A percentile compares a stretch with the other conserved stretches of the same genome.
Evolutionary conservation across 495 filamentous ascomycete genomes (phyloP).

Genomic region (Thozetella sp.): DNA sequence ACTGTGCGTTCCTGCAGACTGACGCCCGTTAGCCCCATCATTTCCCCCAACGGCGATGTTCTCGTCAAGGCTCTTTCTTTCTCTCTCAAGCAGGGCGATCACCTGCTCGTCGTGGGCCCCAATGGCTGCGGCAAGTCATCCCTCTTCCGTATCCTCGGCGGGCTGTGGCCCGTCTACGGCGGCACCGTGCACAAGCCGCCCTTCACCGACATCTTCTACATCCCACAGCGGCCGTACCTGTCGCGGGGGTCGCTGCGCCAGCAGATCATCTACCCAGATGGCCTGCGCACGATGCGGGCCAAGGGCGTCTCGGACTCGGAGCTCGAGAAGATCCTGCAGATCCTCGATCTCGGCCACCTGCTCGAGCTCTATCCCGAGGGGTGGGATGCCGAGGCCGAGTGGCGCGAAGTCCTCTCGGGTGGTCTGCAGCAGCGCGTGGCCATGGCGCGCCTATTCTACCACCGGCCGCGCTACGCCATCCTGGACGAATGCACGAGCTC

Average conservation of each 20-base stretch:
- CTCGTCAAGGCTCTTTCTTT: slow-evolving; percentile 84
- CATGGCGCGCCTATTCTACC: slow-evolving; percentile 97
- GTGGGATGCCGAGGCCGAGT: slow-evolving; percentile 96
- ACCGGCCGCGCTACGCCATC: slow-evolving; percentile 88
- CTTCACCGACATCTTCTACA: slow-evolving; percentile 94
- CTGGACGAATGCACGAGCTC: slow-evolving; percentile 95
- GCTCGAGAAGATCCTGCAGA: slow-evolving; percentile 71
- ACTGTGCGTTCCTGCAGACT: neutral
- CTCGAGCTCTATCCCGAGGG: slow-evolving; percentile 75
- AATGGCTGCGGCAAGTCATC: slow-evolving; percentile 98
- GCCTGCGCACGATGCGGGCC: slow-evolving; percentile 80
- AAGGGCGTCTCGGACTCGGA: slow-evolving; percentile 85
- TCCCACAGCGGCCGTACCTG: slow-evolving; percentile 93
- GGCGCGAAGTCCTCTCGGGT: slow-evolving; percentile 87
- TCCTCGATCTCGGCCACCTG: slow-evolving; percentile 82
- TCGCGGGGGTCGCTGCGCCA: slow-evolving; percentile 86
- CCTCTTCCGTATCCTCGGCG: slow-evolving; percentile 93
- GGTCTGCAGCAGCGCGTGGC: slow-evolving; percentile 97
- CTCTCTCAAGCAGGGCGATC: slow-evolving; percentile 80
- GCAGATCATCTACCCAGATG: slow-evolving; percentile 95
- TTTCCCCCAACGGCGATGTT: slow-evolving; percentile 94
- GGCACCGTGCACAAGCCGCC: slow-evolving; percentile 88
- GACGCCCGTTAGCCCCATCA: slow-evolving; percentile 65
- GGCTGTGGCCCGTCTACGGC: slow-evolving; percentile 98
- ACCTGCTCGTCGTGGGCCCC: slow-evolving; percentile 92